Percentiles rank a stretch among this genome's conserved stretches.
Evolutionary conservation across 768 basidiomycete genomes (phyloP).

Genomic region (Cytidiella melzeri): DNA sequence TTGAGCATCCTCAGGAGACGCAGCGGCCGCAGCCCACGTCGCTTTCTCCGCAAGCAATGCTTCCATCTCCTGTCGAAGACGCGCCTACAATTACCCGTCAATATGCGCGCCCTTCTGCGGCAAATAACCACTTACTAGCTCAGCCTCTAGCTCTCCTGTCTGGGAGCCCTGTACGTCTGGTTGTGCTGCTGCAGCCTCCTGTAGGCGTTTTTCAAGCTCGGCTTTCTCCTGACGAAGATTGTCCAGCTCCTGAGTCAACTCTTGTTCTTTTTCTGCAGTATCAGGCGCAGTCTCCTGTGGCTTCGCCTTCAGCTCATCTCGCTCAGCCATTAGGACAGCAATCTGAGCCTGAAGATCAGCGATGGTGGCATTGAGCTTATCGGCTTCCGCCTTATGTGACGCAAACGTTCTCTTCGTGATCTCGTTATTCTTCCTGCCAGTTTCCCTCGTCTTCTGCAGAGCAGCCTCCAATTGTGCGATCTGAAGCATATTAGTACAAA

Average conservation of each 20-base stretch:
- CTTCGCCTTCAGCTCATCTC: conserved; percentile 33
- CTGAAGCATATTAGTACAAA: conserved; percentile 1
- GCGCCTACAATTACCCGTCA: conserved; percentile 40
- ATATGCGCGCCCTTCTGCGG: neutral
- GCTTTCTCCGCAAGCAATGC: conserved; percentile 54
- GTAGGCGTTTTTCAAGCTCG: conserved; percentile 32
- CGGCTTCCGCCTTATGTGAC: conserved; percentile 9
- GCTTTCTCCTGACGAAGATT: conserved; percentile 33
- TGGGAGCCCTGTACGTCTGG: conserved; percentile 10
- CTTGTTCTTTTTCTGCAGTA: conserved; percentile 21
- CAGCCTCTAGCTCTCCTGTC: conserved; percentile 17
- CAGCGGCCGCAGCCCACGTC: conserved; percentile 29
- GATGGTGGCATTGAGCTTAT: conserved; percentile 12
- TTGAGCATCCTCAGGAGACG: conserved; percentile 24
- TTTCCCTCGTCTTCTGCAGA: conserved; percentile 11
- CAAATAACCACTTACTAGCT: conserved; percentile 28
- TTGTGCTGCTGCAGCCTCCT: conserved; percentile 26
- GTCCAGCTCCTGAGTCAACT: conserved; percentile 30
- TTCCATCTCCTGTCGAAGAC: conserved; percentile 55
- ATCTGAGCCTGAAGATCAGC: conserved; percentile 11
- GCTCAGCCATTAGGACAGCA: conserved; percentile 17
- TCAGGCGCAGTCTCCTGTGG: conserved; percentile 7
- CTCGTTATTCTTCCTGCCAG: conserved; percentile 22
- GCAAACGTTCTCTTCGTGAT: conserved; percentile 18
- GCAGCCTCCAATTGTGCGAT: conserved; percentile 10